Evolutionary conservation across 768 basidiomycete species (phyloP).

Genomic region (Dentipellis sp.): DNA sequence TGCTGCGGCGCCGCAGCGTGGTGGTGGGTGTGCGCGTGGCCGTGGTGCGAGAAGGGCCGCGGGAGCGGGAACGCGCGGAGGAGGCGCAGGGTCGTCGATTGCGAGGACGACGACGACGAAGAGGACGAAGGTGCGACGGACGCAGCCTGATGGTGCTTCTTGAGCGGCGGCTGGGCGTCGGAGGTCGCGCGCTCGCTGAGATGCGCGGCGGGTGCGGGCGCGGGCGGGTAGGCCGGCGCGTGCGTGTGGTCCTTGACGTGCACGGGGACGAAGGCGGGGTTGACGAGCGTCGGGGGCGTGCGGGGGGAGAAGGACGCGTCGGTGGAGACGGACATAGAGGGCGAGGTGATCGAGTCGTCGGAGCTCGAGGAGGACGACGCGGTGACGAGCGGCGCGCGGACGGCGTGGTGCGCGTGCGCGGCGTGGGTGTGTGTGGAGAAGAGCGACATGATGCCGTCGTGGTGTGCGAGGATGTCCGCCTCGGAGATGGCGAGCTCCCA

Average conservation of each 20-base stretch:
- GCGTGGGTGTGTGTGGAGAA: not conserved
- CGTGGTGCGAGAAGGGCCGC: conserved; percentile 2
- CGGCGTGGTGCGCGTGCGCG: not conserved
- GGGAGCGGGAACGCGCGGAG: conserved; percentile 12
- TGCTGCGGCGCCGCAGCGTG: conserved; percentile 1
- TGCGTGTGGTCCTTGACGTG: not conserved
- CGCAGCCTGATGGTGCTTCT: not conserved
- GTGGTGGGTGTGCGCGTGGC: not conserved
- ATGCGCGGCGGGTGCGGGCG: not conserved
- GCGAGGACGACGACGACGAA: not conserved
- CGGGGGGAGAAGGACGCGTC: conserved; percentile 9
- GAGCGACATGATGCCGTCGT: conserved; percentile 21
- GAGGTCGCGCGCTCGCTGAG: not conserved
- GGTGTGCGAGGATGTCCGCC: conserved; percentile 42
- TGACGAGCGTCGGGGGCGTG: conserved; percentile 4
- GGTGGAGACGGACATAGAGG: conserved; percentile 3
- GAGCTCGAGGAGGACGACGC: not conserved
- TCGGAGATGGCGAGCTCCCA: conserved; percentile 59
- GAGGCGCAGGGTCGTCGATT: conserved; percentile 9
- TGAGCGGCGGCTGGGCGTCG: not conserved
- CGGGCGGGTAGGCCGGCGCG: not conserved
- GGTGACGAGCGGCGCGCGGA: not conserved
- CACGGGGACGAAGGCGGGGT: not conserved
- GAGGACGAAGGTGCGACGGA: conserved; percentile 2
- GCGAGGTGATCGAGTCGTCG: not conserved